These are phyloP conservation scores for Amanita rubescens DNA, from an alignment of 768 basidiomycete species.

Conservation along the genomic window DNA sequence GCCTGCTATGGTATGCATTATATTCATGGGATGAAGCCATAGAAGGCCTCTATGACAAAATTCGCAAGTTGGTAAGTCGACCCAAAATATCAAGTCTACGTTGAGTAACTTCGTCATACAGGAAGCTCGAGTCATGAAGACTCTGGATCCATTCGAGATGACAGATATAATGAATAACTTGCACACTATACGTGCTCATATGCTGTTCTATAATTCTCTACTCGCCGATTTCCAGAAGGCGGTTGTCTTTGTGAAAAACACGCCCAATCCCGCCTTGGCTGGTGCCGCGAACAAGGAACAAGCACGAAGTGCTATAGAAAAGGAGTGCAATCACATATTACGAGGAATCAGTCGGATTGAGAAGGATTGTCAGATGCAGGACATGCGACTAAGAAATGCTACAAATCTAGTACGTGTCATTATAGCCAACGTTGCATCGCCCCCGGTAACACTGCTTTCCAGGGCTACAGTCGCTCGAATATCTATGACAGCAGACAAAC, in stretches of 20 bases:
- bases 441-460: conserved; percentile 22
- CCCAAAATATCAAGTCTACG: not conserved
- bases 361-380: conserved; percentile 31
- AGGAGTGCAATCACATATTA: conserved; percentile 40
- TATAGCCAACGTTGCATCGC: not conserved
- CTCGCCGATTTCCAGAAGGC: conserved; percentile 49
- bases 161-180: conserved; percentile 43
- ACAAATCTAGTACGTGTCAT: conserved; percentile 34
- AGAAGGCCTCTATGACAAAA: conserved; percentile 42
- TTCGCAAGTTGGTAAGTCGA: conserved; percentile 35
- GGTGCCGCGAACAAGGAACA: conserved; percentile 19
- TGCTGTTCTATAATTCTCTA: conserved; percentile 49
- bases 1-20: conserved; percentile 50
- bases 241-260: conserved; percentile 41
- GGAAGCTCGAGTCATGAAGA: conserved; percentile 41
- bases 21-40: conserved; percentile 58
- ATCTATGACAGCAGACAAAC: conserved; percentile 39
- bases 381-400: conserved; percentile 40
- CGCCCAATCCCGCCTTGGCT: conserved; percentile 37
- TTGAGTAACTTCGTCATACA: conserved; percentile 13
- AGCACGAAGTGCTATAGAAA: conserved; percentile 19
- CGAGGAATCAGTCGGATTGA: conserved; percentile 44
- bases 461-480: conserved; percentile 31
- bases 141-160: conserved; percentile 16
- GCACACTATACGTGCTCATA: conserved; percentile 53